Evolutionary conservation across 352 stramenopile genomes (phyloP).

Genomic region (Ochromonadaceae sp.): DNA sequence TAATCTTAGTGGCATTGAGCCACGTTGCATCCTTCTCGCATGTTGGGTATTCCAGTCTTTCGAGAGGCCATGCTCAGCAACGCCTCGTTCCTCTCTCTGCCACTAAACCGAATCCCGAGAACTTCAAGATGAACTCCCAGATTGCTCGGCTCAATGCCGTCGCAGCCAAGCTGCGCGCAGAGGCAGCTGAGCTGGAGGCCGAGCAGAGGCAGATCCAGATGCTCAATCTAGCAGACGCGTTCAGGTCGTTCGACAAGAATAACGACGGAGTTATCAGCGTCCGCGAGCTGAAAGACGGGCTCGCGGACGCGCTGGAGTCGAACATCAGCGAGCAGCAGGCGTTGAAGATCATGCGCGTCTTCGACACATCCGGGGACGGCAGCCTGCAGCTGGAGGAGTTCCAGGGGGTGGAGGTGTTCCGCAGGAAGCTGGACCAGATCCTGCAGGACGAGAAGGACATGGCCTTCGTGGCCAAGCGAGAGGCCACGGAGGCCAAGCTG

Average conservation of each 20-base stretch:
- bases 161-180: slow-evolving; percentile 39
- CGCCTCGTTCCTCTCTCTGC: too few species aligned
- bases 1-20: too few species aligned
- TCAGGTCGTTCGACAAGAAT: slow-evolving; percentile 44
- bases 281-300: slow-evolving; percentile 38
- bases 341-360: slow-evolving; percentile 39
- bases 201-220: slow-evolving; percentile 37
- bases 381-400: slow-evolving; percentile 43
- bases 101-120: too few species aligned
- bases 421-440: slow-evolving; percentile 38
- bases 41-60: too few species aligned
- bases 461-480: neutral
- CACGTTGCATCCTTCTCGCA: too few species aligned
- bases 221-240: slow-evolving; percentile 32
- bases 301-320: slow-evolving; percentile 39
- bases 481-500: slow-evolving; percentile 20
- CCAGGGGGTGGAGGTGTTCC: slow-evolving; percentile 37
- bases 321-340: slow-evolving; percentile 36
- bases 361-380: slow-evolving; percentile 42
- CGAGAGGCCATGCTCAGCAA: too few species aligned
- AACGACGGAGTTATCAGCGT: slow-evolving; percentile 39
- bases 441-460: neutral
- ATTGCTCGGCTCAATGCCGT: slow-evolving; percentile 38
- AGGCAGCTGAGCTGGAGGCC: slow-evolving; percentile 40
- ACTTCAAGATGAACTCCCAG: slow-evolving; percentile 28